Percentiles rank a stretch among this genome's conserved stretches.
phyloP scores from a whole-genome alignment of 2,329 filamentous ascomycete genomes.

The Phyllosticta citribraziliensis region DNA sequence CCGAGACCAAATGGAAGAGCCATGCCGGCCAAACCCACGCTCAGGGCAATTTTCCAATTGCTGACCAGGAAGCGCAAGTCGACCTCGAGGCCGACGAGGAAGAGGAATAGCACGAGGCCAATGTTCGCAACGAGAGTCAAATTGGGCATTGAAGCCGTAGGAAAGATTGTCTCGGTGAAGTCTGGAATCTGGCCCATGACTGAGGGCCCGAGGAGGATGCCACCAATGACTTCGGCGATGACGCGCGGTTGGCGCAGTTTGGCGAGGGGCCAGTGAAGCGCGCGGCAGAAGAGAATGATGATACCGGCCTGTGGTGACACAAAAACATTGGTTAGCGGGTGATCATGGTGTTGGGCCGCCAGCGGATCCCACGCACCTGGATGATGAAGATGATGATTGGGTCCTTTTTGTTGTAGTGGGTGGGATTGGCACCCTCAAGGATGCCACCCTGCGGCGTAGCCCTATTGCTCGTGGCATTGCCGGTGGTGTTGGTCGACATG shows the following conservation, averaged over 20 bases:
- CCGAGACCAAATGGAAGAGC: conserved; percentile 73
- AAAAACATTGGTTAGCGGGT: background rate
- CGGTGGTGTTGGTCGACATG: conserved; percentile 8
- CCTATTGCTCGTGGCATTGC: conserved; percentile 15
- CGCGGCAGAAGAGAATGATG: conserved; percentile 64
- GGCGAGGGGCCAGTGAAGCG: conserved; percentile 67
- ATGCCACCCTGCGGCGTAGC: conserved; percentile 55
- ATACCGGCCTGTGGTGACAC: conserved; percentile 48
- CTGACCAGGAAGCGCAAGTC: conserved; percentile 66
- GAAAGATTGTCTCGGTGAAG: conserved; percentile 70
- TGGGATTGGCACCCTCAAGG: conserved; percentile 60
- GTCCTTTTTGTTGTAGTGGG: conserved; percentile 58
- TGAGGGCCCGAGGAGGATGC: conserved; percentile 75
- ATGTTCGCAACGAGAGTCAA: conserved; percentile 72
- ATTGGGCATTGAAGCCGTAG: conserved; percentile 61
- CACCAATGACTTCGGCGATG: conserved; percentile 77
- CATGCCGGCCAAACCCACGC: conserved; percentile 73
- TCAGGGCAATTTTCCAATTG: conserved; percentile 72
- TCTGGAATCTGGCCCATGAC: conserved; percentile 79
- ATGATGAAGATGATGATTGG: conserved; percentile 70
- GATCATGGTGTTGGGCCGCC: conserved; percentile 2
- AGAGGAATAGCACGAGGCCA: conserved; percentile 75
- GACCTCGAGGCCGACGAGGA: conserved; percentile 79
- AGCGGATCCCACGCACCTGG: conserved; percentile 41
- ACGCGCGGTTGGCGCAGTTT: conserved; percentile 71